A percentile compares a stretch with the other conserved stretches of the same genome.
phyloP scores from a whole-genome alignment of 2,329 filamentous ascomycete genomes.

The Pezicula rhizophila region DNA sequence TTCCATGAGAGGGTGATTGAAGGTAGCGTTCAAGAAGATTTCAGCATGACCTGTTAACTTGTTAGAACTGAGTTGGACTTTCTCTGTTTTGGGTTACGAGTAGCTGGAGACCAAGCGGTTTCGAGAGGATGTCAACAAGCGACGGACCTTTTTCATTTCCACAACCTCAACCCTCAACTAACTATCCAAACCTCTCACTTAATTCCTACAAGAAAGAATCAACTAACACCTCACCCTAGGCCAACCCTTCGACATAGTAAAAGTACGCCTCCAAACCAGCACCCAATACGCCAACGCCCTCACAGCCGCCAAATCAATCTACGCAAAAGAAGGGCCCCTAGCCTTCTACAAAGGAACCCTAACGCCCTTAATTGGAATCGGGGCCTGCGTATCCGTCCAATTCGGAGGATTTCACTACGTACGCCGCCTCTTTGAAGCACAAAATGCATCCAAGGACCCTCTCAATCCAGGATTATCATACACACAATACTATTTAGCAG shows the following conservation, averaged over 20 bases:
- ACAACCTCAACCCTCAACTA: neutral
- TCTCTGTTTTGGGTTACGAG: neutral
- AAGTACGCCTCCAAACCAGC: conserved; percentile 91
- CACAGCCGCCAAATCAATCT: conserved; percentile 76
- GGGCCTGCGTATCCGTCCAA: conserved; percentile 96
- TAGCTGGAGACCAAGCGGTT: neutral
- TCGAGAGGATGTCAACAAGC: neutral
- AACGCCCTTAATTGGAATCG: conserved; percentile 90
- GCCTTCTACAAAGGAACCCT: conserved; percentile 99
- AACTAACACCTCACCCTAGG: conserved; percentile 35
- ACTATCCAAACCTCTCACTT: conserved; percentile 3
- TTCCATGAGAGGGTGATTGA: neutral
- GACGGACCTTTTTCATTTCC: neutral
- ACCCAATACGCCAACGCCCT: conserved; percentile 74
- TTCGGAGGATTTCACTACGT: conserved; percentile 96
- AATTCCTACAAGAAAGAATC: conserved; percentile 2
- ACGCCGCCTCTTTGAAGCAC: conserved; percentile 74
- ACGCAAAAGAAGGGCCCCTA: conserved; percentile 76
- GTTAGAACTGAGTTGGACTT: too few species aligned
- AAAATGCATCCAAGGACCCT: conserved; percentile 48
- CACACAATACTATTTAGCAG: conserved; percentile 80
- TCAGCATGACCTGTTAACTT: neutral
- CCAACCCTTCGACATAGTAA: conserved; percentile 84
- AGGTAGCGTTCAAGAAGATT: neutral
- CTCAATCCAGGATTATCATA: conserved; percentile 56